Evolutionary conservation across 495 filamentous ascomycete species (phyloP).

Genomic region (Penicillium salamii): DNA sequence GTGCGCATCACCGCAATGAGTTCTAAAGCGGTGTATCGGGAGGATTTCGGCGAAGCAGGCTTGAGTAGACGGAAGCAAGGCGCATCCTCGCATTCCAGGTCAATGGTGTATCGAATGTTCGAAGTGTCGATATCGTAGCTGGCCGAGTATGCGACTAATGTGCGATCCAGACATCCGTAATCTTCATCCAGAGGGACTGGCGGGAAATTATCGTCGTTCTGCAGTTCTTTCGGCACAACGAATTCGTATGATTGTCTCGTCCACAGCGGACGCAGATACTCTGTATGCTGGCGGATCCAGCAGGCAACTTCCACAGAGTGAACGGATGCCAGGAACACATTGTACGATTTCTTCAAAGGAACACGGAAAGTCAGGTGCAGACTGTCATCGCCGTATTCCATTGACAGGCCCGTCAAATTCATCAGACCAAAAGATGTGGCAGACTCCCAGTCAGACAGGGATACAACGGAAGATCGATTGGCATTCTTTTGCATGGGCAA

Average conservation of each 20-base stretch:
- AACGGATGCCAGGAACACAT: slow-evolving; percentile 75
- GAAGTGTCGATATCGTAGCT: slow-evolving; percentile 72
- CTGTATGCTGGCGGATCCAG: slow-evolving; percentile 67
- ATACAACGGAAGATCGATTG: slow-evolving; percentile 55
- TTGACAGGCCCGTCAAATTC: slow-evolving; percentile 63
- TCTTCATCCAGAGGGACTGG: slow-evolving; percentile 67
- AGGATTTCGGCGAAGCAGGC: slow-evolving; percentile 51
- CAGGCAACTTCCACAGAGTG: slow-evolving; percentile 74
- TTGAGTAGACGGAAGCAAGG: slow-evolving; percentile 81
- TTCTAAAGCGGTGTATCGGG: slow-evolving; percentile 68
- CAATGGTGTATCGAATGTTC: slow-evolving; percentile 73
- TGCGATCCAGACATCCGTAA: slow-evolving; percentile 75
- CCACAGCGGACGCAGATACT: slow-evolving; percentile 82
- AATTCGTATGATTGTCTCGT: slow-evolving; percentile 66
- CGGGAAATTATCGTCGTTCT: slow-evolving; percentile 60
- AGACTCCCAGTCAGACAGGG: slow-evolving; percentile 45
- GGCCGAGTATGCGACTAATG: slow-evolving; percentile 80
- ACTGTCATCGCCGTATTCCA: slow-evolving; percentile 74
- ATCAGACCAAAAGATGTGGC: slow-evolving; percentile 68
- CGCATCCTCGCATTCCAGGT: slow-evolving; percentile 71
- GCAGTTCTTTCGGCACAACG: slow-evolving; percentile 57
- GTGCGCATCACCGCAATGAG: slow-evolving; percentile 83
- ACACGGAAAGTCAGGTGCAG: slow-evolving; percentile 80
- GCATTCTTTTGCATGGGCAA: slow-evolving; percentile 65
- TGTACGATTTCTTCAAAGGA: slow-evolving; percentile 61